A percentile compares a stretch with the other conserved stretches of the same genome.
phyloP scores from a whole-genome alignment of 1,139 yeast species.

The Meyerozyma guilliermondii region DNA sequence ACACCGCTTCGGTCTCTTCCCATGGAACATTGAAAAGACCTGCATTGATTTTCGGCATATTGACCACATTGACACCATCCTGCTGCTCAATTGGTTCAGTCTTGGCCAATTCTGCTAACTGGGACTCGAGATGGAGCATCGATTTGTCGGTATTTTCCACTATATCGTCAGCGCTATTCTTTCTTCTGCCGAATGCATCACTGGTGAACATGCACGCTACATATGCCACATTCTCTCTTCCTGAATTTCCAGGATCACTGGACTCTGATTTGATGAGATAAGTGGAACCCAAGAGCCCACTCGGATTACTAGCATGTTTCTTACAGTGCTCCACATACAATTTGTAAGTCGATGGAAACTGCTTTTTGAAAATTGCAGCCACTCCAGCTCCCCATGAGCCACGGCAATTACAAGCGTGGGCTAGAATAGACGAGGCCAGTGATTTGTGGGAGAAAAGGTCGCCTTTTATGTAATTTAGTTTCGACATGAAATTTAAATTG shows the following conservation, averaged over 20 bases:
- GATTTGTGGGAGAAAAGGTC: constrained; percentile 45
- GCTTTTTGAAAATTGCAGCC: constrained; percentile 46
- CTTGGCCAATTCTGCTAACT: constrained; percentile 19
- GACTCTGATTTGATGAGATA: constrained; percentile 36
- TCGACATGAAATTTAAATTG: neutral
- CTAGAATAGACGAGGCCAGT: constrained; percentile 37
- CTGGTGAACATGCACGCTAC: constrained; percentile 71
- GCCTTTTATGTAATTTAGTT: constrained; percentile 47
- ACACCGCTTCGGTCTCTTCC: constrained; percentile 55
- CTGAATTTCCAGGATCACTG: constrained; percentile 23
- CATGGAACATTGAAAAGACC: constrained; percentile 81
- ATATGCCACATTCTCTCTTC: constrained; percentile 19
- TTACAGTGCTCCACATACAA: constrained; percentile 47
- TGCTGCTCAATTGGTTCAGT: constrained; percentile 6
- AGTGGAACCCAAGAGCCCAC: constrained; percentile 48
- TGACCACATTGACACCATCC: constrained; percentile 24
- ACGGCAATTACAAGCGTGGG: constrained; percentile 75
- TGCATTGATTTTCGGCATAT: constrained; percentile 76
- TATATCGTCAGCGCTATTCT: constrained; percentile 31
- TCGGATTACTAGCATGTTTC: constrained; percentile 18
- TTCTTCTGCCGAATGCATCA: constrained; percentile 32
- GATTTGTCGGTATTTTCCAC: constrained; percentile 45
- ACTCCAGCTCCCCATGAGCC: constrained; percentile 89
- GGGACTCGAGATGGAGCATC: constrained; percentile 38
- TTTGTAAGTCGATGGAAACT: constrained; percentile 48